phyloP scores from a whole-genome alignment of 2,329 filamentous ascomycete species.

The Phoma sp. region DNA sequence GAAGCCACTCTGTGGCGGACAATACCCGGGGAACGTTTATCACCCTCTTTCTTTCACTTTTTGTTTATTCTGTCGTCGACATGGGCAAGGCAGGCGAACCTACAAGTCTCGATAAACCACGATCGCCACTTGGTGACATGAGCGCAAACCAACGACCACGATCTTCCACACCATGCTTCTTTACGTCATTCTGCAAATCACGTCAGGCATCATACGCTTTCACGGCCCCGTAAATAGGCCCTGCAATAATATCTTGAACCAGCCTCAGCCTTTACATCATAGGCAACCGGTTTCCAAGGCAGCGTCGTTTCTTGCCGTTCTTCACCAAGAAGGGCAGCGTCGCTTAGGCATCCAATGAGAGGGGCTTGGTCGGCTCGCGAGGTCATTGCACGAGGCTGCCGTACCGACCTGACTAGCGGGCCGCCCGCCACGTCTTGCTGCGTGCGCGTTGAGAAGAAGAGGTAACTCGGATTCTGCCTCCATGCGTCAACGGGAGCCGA shows the following conservation, averaged over 20 bases:
- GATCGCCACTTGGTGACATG: not conserved
- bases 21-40: not conserved
- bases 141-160: not conserved
- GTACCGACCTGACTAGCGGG: conserved; percentile 32
- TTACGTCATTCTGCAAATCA: not conserved
- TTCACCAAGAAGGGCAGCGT: conserved; percentile 3
- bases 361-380: conserved; percentile 16
- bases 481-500: not conserved
- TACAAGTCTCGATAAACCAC: too few relatives aligned
- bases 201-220: conserved; percentile 5
- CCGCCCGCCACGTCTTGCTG: conserved; percentile 28
- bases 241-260: not conserved
- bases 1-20: not conserved
- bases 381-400: conserved; percentile 18
- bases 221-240: not conserved
- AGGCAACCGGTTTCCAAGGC: conserved; percentile 4
- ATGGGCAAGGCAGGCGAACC: not conserved
- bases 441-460: conserved; percentile 25
- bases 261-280: conserved; percentile 8
- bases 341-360: conserved; percentile 3
- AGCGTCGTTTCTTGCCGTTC: conserved; percentile 1
- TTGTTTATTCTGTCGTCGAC: not conserved
- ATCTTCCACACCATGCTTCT: not conserved
- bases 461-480: not conserved
- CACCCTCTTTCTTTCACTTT: not conserved